phyloP scores from a whole-genome alignment of 2,329 filamentous ascomycete species.

The Trichophaea hybrida region DNA sequence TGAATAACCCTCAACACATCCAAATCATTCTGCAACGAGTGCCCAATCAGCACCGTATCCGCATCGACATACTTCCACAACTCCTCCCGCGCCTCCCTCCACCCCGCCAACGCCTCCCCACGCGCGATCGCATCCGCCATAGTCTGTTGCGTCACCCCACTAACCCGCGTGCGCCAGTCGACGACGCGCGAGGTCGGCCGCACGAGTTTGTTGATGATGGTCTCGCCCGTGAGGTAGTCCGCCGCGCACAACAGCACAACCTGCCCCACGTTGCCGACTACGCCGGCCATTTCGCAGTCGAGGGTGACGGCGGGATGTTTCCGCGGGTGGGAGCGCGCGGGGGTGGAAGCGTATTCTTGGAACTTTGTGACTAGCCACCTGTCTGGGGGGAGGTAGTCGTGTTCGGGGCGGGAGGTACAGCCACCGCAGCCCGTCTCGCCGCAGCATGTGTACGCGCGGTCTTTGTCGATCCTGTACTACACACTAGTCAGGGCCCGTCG shows the following conservation, averaged over 20 bases:
- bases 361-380: not conserved
- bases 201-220: conserved; percentile 36
- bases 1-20: conserved; percentile 35
- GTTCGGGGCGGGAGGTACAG: not conserved
- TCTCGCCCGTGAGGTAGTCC: conserved; percentile 36
- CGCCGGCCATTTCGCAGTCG: conserved; percentile 39
- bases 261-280: conserved; percentile 24
- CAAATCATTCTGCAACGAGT: conserved; percentile 36
- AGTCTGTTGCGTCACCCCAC: conserved; percentile 30
- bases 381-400: not conserved
- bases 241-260: conserved; percentile 32
- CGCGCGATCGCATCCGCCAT: conserved; percentile 29
- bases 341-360: not conserved
- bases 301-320: conserved; percentile 32
- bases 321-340: not conserved
- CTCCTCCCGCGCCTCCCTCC: conserved; percentile 33
- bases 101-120: conserved; percentile 32
- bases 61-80: conserved; percentile 35
- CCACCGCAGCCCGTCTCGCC: not conserved
- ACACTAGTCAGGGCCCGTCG: not conserved
- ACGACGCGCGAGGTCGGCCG: conserved; percentile 29
- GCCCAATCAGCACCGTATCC: conserved; percentile 38
- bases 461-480: not conserved
- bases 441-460: not conserved
- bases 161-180: conserved; percentile 33